Percentiles rank a stretch among this genome's conserved stretches.
Conservation (phyloP, 106 monocot species). For the Dioscorea alata region DNA sequence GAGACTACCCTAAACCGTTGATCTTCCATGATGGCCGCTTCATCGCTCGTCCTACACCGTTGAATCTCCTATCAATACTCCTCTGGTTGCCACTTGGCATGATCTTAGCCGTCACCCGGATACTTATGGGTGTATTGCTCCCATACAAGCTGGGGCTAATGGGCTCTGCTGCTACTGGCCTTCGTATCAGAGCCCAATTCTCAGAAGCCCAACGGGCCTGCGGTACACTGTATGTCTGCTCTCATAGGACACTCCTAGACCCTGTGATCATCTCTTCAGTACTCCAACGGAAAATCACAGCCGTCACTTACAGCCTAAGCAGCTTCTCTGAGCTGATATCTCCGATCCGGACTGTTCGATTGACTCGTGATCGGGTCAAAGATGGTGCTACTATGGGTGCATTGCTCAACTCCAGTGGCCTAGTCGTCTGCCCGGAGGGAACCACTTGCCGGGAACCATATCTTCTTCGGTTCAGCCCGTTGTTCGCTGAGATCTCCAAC, state of each 20-base stretch:
- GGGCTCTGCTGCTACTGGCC: slow-evolving; percentile 24
- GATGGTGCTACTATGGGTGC: slow-evolving; percentile 23
- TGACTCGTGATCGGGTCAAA: slow-evolving; percentile 20
- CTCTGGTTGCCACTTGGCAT: slow-evolving; percentile 58
- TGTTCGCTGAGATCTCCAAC: slow-evolving; percentile 43
- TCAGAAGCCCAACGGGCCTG: not conserved
- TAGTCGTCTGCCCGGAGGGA: slow-evolving; percentile 53
- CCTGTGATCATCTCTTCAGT: slow-evolving; percentile 27
- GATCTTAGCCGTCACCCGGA: slow-evolving; percentile 20
- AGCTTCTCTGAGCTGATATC: slow-evolving; percentile 40
- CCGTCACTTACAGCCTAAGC: slow-evolving; percentile 48
- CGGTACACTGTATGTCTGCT: slow-evolving; percentile 33
- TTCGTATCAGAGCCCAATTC: slow-evolving; percentile 26
- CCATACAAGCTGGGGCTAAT: slow-evolving; percentile 21
- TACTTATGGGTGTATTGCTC: slow-evolving; percentile 21
- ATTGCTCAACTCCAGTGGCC: slow-evolving; percentile 13
- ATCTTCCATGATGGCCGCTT: slow-evolving; percentile 79
- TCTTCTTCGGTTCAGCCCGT: slow-evolving; percentile 47
- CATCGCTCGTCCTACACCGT: slow-evolving; percentile 25
- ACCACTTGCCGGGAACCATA: slow-evolving; percentile 64
- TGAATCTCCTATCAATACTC: slow-evolving; percentile 15
- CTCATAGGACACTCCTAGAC: slow-evolving; percentile 49
- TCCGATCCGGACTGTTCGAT: slow-evolving; percentile 37
- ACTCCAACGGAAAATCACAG: slow-evolving; percentile 13
- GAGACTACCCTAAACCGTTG: slow-evolving; percentile 44